Conservation (phyloP, 2,329 filamentous ascomycete genomes). For the Calonectria multiphialidica region DNA sequence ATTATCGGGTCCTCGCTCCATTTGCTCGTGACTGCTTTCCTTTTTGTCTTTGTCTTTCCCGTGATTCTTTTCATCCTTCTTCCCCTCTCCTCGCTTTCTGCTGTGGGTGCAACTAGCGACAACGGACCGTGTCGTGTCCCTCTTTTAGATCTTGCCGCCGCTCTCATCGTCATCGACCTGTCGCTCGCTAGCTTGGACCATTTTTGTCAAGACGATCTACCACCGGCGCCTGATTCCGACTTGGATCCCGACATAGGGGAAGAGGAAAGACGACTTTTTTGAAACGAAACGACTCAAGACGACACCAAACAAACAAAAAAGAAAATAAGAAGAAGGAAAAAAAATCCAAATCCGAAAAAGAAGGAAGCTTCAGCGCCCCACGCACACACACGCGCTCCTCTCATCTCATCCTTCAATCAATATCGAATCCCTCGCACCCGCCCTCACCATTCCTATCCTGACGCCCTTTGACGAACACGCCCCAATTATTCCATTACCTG, state of each 20-base stretch:
- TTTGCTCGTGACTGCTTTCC: constrained; percentile 10
- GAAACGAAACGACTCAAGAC: constrained; percentile 23
- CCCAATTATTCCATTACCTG: constrained; percentile 29
- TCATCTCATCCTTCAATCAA: constrained; percentile 7
- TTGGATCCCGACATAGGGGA: constrained; percentile 11
- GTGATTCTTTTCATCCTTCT: constrained; percentile 9
- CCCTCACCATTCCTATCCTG: constrained; percentile 2
- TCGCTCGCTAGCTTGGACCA: constrained; percentile 14
- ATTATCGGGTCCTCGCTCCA: constrained; percentile 22
- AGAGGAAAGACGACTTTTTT: constrained; percentile 25
- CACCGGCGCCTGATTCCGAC: constrained; percentile 8
- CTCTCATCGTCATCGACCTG: constrained; percentile 15
- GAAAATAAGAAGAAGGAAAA: constrained; percentile 23
- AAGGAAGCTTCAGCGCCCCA: constrained; percentile 24
- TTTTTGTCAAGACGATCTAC: constrained; percentile 8
- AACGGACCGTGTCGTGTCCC: constrained; percentile 15
- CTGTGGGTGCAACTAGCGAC: constrained; percentile 17
- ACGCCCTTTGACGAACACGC: constrained; percentile 17
- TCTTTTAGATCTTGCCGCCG: constrained; percentile 7
- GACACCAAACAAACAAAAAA: constrained; percentile 15
- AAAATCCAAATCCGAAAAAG: constrained; percentile 15
- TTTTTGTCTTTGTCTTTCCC: constrained; percentile 5
- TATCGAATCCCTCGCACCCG: constrained; percentile 19
- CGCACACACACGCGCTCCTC: constrained; percentile 16
- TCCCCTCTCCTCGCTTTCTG: constrained; percentile 2